Percentiles rank a stretch among this genome's conserved stretches.
These are phyloP conservation scores for Russula foetens DNA, from an alignment of 768 basidiomycete species.

Conservation along the genomic window DNA sequence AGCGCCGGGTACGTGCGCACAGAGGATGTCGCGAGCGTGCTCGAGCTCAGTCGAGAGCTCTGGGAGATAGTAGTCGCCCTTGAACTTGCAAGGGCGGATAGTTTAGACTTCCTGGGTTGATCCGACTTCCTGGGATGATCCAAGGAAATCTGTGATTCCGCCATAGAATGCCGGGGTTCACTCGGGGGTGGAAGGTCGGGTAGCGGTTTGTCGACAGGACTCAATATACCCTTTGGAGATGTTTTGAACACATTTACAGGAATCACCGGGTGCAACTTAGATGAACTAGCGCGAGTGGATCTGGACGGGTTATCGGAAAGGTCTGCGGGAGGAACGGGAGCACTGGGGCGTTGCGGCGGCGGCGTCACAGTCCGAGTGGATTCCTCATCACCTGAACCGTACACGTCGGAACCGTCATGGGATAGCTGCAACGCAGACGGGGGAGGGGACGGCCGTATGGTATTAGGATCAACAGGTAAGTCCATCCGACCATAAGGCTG, in stretches of 20 bases:
- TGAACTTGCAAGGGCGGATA: slow-evolving; percentile 61
- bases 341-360: slow-evolving; percentile 31
- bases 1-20: slow-evolving; percentile 66
- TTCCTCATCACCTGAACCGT: slow-evolving; percentile 25
- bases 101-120: slow-evolving; percentile 43
- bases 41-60: slow-evolving; percentile 29
- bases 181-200: slow-evolving; percentile 28
- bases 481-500: slow-evolving; percentile 15
- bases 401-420: not conserved
- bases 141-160: slow-evolving; percentile 10
- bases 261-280: slow-evolving; percentile 1
- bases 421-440: slow-evolving; percentile 46
- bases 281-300: slow-evolving; percentile 25
- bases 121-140: slow-evolving; percentile 31
- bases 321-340: slow-evolving; percentile 32
- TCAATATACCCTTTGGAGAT: not conserved
- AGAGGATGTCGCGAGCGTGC: slow-evolving; percentile 44
- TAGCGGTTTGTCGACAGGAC: slow-evolving; percentile 18
- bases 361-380: slow-evolving; percentile 32
- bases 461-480: slow-evolving; percentile 40
- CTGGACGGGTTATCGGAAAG: slow-evolving; percentile 46
- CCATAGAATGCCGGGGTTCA: slow-evolving; percentile 14
- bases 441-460: slow-evolving; percentile 57
- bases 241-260: slow-evolving; percentile 18
- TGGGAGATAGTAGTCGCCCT: slow-evolving; percentile 44